Conservation (phyloP, 805 yeast genomes). For the Helenozyma rhizophorensis region DNA sequence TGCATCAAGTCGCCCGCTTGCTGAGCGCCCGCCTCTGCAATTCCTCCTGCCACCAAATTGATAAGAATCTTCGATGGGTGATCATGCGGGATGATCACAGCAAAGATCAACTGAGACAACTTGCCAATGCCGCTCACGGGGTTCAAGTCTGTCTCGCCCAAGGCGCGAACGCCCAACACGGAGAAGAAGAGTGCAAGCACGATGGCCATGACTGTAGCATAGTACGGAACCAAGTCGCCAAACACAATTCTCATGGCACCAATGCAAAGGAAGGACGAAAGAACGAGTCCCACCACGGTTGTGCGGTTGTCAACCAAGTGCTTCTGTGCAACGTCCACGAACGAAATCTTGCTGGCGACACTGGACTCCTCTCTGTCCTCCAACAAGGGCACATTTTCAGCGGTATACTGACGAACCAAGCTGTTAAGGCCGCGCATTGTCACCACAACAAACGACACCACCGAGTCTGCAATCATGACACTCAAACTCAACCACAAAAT, state of each 20-base stretch:
- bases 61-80: constrained; percentile 81
- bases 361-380: neutral
- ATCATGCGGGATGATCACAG: constrained; percentile 65
- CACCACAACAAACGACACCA: constrained; percentile 71
- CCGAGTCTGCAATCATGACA: constrained; percentile 89
- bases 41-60: constrained; percentile 91
- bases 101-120: constrained; percentile 84
- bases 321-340: constrained; percentile 9
- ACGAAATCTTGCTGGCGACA: constrained; percentile 3
- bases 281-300: constrained; percentile 55
- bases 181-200: constrained; percentile 74
- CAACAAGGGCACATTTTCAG: neutral
- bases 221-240: constrained; percentile 65
- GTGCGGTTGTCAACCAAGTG: constrained; percentile 48
- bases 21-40: constrained; percentile 98
- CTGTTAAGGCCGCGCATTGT: constrained; percentile 39
- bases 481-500: constrained; percentile 90
- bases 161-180: constrained; percentile 83
- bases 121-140: constrained; percentile 98
- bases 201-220: constrained; percentile 65
- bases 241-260: constrained; percentile 63
- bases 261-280: constrained; percentile 67
- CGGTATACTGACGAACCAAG: neutral
- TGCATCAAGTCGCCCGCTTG: constrained; percentile 99
- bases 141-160: constrained; percentile 94